A percentile compares a stretch with the other conserved stretches of the same genome.
Conservation (phyloP, 768 basidiomycete species). For the Podaxis sp. region DNA sequence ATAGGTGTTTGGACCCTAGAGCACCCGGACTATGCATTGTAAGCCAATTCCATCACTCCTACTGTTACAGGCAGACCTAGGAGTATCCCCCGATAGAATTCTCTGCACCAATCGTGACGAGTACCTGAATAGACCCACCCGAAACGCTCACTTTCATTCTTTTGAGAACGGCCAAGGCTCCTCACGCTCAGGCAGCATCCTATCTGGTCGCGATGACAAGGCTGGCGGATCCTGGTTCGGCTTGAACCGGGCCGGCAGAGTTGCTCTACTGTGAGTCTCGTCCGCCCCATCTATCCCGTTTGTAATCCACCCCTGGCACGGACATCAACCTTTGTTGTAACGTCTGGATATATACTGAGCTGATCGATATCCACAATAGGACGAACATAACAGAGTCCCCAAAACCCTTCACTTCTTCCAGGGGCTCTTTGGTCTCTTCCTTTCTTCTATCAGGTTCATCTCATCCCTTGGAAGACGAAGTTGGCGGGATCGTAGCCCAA, state of each 20-base stretch:
- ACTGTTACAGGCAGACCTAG: constrained; percentile 1
- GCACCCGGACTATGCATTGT: constrained; percentile 78
- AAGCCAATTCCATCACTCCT: constrained; percentile 25
- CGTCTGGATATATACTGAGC: constrained; percentile 1
- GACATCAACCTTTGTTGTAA: constrained; percentile 3
- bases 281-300: background rate
- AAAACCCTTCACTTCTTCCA: constrained; percentile 46
- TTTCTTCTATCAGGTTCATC: constrained; percentile 57
- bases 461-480: constrained; percentile 43
- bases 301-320: background rate
- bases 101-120: constrained; percentile 79
- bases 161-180: constrained; percentile 36
- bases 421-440: constrained; percentile 63
- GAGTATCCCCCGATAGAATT: constrained; percentile 39
- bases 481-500: constrained; percentile 39
- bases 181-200: constrained; percentile 31
- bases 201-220: constrained; percentile 70
- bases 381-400: constrained; percentile 82
- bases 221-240: constrained; percentile 88
- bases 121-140: constrained; percentile 60
- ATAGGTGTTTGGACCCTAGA: constrained; percentile 75
- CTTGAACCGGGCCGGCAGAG: constrained; percentile 54
- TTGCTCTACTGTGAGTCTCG: constrained; percentile 64
- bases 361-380: constrained; percentile 31
- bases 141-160: constrained; percentile 61